Percentiles rank a stretch among this genome's conserved stretches.
These are phyloP conservation scores for Citrus trifoliata DNA, from an alignment of 345 rosid species.

Conservation along the genomic window DNA sequence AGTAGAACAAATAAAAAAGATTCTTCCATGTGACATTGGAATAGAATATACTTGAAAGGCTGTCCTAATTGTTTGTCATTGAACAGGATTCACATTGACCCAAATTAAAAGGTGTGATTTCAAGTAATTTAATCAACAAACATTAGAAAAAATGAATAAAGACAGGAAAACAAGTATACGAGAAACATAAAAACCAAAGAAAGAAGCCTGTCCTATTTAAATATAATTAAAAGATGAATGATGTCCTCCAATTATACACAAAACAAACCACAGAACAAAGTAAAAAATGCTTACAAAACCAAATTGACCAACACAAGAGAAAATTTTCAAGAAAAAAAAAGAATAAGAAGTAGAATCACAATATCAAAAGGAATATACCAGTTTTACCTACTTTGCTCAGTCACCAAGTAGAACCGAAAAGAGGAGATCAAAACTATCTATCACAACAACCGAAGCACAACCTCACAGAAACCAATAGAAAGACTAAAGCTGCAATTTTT, in stretches of 20 bases:
- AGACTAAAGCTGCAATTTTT: not conserved
- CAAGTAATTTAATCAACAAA: slow-evolving; percentile 14
- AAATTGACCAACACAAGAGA: not conserved
- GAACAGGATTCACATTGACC: slow-evolving; percentile 31
- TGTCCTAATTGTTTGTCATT: slow-evolving; percentile 48
- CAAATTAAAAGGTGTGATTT: slow-evolving; percentile 27
- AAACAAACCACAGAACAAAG: not conserved
- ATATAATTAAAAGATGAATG: not conserved
- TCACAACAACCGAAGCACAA: not conserved
- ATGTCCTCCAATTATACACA: not conserved
- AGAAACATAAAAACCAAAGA: slow-evolving; percentile 22
- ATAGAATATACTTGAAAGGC: slow-evolving; percentile 50
- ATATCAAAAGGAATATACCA: slow-evolving; percentile 4
- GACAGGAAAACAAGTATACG: slow-evolving; percentile 23
- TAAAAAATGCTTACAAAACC: slow-evolving; percentile 4
- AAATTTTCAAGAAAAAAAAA: not conserved
- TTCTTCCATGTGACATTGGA: slow-evolving; percentile 64
- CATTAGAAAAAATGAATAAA: slow-evolving; percentile 14
- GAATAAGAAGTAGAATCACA: not conserved
- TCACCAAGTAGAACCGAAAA: slow-evolving; percentile 15
- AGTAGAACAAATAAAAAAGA: slow-evolving; percentile 38
- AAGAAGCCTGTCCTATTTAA: slow-evolving; percentile 14
- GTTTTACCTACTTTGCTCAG: slow-evolving; percentile 23
- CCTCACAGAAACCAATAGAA: not conserved
- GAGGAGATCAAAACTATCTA: slow-evolving; percentile 3